phyloP scores from a whole-genome alignment of 306 rosid species.

The Corylus avellana region DNA sequence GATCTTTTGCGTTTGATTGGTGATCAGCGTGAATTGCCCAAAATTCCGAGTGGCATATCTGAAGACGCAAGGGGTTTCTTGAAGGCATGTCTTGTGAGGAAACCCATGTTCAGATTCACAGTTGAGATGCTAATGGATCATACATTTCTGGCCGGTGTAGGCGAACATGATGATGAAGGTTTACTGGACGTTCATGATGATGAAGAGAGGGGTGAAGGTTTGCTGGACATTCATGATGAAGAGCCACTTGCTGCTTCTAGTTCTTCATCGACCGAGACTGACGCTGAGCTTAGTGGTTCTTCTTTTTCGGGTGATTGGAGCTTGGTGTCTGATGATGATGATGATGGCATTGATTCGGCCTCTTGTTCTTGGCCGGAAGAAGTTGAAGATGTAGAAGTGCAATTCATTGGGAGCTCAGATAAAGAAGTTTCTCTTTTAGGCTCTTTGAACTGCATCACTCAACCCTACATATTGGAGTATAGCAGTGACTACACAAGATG shows the following conservation, averaged over 20 bases:
- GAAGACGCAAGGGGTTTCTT: background rate
- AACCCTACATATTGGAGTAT: background rate
- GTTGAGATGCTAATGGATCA: conserved; percentile 11
- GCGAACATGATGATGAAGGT: background rate
- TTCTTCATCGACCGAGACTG: background rate
- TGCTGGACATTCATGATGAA: no score
- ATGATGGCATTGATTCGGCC: background rate
- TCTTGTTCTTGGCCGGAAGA: background rate
- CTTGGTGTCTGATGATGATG: background rate
- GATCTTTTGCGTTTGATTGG: background rate
- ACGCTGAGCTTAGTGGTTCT: background rate
- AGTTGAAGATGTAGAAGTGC: background rate
- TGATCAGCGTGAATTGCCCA: background rate
- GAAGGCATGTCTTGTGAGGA: background rate
- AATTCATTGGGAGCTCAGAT: background rate
- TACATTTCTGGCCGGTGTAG: conserved; percentile 1
- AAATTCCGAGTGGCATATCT: background rate
- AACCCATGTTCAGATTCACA: background rate
- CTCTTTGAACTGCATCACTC: background rate
- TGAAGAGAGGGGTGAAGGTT: no score
- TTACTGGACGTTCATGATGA: background rate
- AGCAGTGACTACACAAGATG: background rate
- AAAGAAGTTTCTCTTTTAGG: background rate
- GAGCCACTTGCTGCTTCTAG: background rate
- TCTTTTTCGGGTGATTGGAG: background rate